Conservation (phyloP, 2,329 filamentous ascomycete species). For the Penicillium nordicum region DNA sequence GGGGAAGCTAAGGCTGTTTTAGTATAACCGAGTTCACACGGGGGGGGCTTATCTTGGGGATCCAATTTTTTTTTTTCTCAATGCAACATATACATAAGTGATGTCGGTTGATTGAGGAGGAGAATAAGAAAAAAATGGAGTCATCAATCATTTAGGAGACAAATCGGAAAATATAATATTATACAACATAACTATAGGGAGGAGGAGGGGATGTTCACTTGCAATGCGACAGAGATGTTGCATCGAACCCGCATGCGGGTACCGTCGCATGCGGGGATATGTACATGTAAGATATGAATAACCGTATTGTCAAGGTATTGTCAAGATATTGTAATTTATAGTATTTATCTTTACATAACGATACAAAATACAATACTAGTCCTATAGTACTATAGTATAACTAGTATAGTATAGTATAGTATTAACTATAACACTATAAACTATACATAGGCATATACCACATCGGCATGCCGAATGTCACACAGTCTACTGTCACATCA, state of each 20-base stretch:
- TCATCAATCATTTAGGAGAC: neutral
- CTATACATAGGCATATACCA: slow-evolving; percentile 7
- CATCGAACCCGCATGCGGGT: no score
- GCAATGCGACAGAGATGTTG: neutral
- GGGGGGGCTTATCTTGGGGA: slow-evolving; percentile 2
- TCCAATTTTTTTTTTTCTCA: slow-evolving; percentile 1
- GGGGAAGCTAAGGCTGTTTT: neutral
- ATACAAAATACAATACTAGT: no score
- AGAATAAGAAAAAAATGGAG: neutral
- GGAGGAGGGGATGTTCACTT: neutral
- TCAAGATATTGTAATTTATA: no score
- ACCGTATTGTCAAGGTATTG: no score
- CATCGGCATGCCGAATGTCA: slow-evolving; percentile 26
- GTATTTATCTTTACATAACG: no score
- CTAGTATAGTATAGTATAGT: no score
- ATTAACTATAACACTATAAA: no score
- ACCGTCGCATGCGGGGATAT: no score
- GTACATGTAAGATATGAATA: no score
- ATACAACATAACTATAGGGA: neutral
- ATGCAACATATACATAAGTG: slow-evolving; percentile 1
- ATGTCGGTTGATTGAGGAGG: neutral
- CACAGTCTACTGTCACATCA: slow-evolving; percentile 20
- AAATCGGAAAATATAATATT: neutral
- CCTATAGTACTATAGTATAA: no score
- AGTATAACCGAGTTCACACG: slow-evolving; percentile 7